These are phyloP conservation scores for Fusarium circinatum DNA, from an alignment of 2,329 filamentous ascomycete species.

Conservation along the genomic window DNA sequence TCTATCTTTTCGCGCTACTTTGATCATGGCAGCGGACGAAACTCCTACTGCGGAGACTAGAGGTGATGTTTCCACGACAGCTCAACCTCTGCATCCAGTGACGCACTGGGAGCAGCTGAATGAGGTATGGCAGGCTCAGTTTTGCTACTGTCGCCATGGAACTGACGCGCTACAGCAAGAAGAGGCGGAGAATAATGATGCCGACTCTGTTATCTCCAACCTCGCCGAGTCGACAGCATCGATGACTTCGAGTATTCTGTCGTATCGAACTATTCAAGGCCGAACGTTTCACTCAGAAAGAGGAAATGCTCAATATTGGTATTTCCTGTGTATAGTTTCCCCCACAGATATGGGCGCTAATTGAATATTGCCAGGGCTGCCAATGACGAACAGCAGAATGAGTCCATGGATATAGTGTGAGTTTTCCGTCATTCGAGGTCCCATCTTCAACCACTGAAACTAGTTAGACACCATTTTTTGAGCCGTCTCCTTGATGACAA, in stretches of 20 bases:
- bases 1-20: background rate
- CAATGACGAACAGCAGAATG: constrained; percentile 31
- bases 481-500: constrained; percentile 8
- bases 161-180: background rate
- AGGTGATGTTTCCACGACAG: background rate
- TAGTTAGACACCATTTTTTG: constrained; percentile 21
- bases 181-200: background rate
- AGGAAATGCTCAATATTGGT: constrained; percentile 24
- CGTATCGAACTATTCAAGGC: constrained; percentile 27
- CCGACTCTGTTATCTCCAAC: constrained; percentile 8
- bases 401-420: constrained; percentile 33
- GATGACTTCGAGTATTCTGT: constrained; percentile 24
- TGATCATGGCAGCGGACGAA: background rate
- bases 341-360: too few species aligned
- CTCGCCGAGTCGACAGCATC: constrained; percentile 24
- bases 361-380: constrained; percentile 9
- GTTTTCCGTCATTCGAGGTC: rapidly evolving
- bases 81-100: background rate
- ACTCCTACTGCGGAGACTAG: too few species aligned
- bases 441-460: background rate
- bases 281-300: constrained; percentile 26
- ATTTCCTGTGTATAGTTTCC: background rate
- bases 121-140: background rate
- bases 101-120: constrained; percentile 8
- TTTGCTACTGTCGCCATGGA: rapidly evolving